Conservation (phyloP, 2,329 filamentous ascomycete species). For the Diaporthe caulivora region DNA sequence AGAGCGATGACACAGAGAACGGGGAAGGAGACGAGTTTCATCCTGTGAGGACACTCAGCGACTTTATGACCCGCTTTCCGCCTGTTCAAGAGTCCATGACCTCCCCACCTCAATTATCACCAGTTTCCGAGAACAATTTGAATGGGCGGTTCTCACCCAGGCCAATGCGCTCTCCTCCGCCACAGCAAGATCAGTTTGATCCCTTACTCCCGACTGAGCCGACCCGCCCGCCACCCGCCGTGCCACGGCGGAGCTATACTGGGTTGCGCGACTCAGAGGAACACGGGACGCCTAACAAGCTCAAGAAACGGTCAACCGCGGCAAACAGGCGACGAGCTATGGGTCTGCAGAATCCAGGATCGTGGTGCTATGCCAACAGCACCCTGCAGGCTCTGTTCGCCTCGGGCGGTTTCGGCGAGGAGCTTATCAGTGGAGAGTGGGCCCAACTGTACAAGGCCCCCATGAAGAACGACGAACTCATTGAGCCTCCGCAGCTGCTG, state of each 20-base stretch:
- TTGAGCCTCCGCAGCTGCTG: constrained; percentile 69
- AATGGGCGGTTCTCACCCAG: constrained; percentile 25
- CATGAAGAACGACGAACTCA: constrained; percentile 69
- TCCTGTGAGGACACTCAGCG: constrained; percentile 50
- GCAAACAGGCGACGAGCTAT: constrained; percentile 64
- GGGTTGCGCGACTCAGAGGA: constrained; percentile 68
- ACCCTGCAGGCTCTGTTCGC: constrained; percentile 85
- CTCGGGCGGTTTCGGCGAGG: constrained; percentile 75
- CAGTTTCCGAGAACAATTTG: constrained; percentile 28
- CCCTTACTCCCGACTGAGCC: constrained; percentile 69
- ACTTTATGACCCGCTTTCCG: constrained; percentile 86
- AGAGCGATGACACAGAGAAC: constrained; percentile 30
- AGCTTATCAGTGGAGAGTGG: constrained; percentile 72
- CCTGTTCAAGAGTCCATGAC: constrained; percentile 75
- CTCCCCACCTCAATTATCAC: constrained; percentile 47
- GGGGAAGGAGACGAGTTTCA: constrained; percentile 18
- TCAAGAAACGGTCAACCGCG: constrained; percentile 54
- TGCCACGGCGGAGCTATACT: constrained; percentile 81
- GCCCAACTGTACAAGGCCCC: constrained; percentile 75
- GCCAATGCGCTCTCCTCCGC: constrained; percentile 12
- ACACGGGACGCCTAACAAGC: constrained; percentile 56
- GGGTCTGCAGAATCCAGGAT: constrained; percentile 83
- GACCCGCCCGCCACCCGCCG: constrained; percentile 74
- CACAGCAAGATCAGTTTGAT: constrained; percentile 53
- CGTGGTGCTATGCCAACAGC: constrained; percentile 95